Evolutionary conservation across 768 basidiomycete genomes (phyloP), one percentile per base, ranked within the genome.

Genomic region (Rhodotorula toruloides): DNA sequence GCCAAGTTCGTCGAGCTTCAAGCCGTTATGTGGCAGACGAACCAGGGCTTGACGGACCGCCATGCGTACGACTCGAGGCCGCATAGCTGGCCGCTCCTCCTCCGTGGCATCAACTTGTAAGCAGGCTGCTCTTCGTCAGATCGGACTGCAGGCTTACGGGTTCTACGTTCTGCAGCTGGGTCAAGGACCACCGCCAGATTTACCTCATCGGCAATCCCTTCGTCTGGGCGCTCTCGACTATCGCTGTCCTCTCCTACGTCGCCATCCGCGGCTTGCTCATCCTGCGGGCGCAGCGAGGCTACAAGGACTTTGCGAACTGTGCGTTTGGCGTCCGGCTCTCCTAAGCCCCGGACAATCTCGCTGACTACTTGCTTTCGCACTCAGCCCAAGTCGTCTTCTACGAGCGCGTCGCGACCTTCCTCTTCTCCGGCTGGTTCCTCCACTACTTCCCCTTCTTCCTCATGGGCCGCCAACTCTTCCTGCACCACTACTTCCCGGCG

Each of bases 381-480:
- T 31, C 73, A 96, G 92, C 88, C 67, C 88, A 86, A 76, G 85
- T 94, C 49, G 86, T 88, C 49, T 93, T 93, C 78, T 98, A 98
- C 78, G 92, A 97, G 77, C 78, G 85, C 32, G 80, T 94, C 2
- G 91, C 91, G 67, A 88, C 87, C 0, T 96, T 97, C 84, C 84
- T 97, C 63, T 87, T 91, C 80, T 77, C 90, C 39, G 92, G 91
- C 53, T 99, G 94, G 91, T 80, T 81, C 32, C 76, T 99, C 40
- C 96, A 98, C 80, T 98, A 96, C 79, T 82, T 90, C 76, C 96
- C 96, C 21, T 99, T 99, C 84, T 98, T 86, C 84, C 81, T 98
- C 71, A 98, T 98, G 94, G 80, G 83, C 48, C 91, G 96, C 29
- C 96, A 99, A 75, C 86, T 98, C 52, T 99, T 99, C 84, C 79